Evolutionary conservation across 2,329 filamentous ascomycete species (phyloP).

Genomic region (Podosphaera leucotricha): DNA sequence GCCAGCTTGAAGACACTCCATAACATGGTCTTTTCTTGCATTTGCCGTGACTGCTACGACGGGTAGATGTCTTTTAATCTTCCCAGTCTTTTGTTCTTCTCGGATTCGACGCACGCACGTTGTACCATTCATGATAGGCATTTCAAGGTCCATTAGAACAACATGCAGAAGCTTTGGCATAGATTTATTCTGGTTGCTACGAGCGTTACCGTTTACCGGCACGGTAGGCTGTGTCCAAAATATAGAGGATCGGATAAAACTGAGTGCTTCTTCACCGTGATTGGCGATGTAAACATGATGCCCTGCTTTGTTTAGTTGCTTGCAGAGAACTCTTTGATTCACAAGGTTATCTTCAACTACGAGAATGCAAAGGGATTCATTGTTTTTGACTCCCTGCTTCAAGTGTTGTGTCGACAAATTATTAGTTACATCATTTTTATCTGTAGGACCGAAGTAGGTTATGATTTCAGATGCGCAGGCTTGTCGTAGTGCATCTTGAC

Average conservation of each 20-base stretch:
- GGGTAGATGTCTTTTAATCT: slow-evolving; percentile 41
- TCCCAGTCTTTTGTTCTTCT: slow-evolving; percentile 37
- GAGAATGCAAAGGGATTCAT: not conserved
- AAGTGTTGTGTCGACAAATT: not conserved
- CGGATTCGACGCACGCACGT: slow-evolving; percentile 48
- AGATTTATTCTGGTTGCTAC: slow-evolving; percentile 15
- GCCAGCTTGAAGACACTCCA: slow-evolving; percentile 44
- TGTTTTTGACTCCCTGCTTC: not conserved
- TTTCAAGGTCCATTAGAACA: slow-evolving; percentile 61
- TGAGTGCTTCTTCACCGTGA: slow-evolving; percentile 37
- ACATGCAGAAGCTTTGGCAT: slow-evolving; percentile 33
- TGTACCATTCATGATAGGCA: slow-evolving; percentile 66
- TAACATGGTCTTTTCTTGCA: slow-evolving; percentile 49
- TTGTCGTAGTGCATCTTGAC: slow-evolving; percentile 6
- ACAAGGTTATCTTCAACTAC: slow-evolving; percentile 45
- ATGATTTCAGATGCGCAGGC: not conserved
- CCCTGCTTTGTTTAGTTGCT: slow-evolving; percentile 34
- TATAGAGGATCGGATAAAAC: slow-evolving; percentile 29
- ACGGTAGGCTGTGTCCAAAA: slow-evolving; percentile 21
- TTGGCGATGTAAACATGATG: slow-evolving; percentile 39
- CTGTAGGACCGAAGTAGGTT: not conserved
- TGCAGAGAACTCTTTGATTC: slow-evolving; percentile 39
- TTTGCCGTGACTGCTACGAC: slow-evolving; percentile 72
- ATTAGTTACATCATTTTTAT: not conserved
- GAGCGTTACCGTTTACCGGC: not conserved